Evolutionary conservation across 2,329 filamentous ascomycete genomes (phyloP).

Genomic region (Phymatotrichopsis omnivora): DNA sequence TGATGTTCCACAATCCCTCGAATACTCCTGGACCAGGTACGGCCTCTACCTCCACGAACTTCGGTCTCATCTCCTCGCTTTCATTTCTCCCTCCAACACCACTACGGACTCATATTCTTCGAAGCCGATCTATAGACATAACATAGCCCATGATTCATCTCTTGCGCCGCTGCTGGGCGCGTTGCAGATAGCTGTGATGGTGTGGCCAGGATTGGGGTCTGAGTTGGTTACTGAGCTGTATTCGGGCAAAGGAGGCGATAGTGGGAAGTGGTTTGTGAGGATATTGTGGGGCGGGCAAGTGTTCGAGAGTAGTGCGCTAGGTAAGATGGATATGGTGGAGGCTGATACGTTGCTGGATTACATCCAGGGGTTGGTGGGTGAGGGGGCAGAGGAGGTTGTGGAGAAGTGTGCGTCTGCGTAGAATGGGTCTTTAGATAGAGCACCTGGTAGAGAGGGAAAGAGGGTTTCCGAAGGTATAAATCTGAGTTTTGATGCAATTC

Average conservation of each 20-base stretch:
- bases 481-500: too few relatives aligned
- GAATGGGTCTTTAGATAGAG: too few relatives aligned
- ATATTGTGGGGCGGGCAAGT: conserved; percentile 62
- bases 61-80: conserved; percentile 49
- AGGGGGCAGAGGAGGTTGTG: conserved; percentile 12
- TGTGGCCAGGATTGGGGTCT: conserved; percentile 75
- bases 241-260: conserved; percentile 35
- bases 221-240: conserved; percentile 72
- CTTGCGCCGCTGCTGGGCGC: conserved; percentile 57
- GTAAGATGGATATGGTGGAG: conserved; percentile 60
- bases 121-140: conserved; percentile 56
- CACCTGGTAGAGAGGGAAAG: too few relatives aligned
- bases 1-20: conserved; percentile 51
- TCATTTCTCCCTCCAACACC: too few relatives aligned
- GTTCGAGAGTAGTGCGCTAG: conserved; percentile 56
- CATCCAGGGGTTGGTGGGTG: conserved; percentile 60
- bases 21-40: conserved; percentile 50
- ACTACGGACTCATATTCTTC: too few relatives aligned
- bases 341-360: conserved; percentile 55
- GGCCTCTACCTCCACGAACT: conserved; percentile 69
- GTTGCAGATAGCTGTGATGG: conserved; percentile 63
- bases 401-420: conserved; percentile 14
- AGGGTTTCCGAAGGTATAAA: too few relatives aligned
- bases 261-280: conserved; percentile 46
- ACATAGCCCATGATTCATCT: conserved; percentile 71